Evolutionary conservation across 2,329 filamentous ascomycete genomes (phyloP), one percentile per base, ranked within the genome.

Genomic region (Grosmannia clavigera): DNA sequence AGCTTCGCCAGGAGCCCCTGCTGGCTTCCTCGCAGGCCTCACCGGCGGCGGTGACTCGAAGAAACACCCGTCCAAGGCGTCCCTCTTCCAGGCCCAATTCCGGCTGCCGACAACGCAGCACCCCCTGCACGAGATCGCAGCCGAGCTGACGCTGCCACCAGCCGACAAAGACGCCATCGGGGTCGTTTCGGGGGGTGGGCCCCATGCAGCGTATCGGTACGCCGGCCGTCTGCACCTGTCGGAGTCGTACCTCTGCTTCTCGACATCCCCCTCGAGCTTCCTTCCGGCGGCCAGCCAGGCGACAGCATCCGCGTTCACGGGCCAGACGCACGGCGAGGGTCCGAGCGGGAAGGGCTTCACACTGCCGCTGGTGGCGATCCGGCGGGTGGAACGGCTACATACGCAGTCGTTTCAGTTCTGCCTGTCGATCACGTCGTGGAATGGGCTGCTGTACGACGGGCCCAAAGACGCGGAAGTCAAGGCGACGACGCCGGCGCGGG

Each of bases 271-370:
- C 19, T 88, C 90, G 11, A 95, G 90, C 75, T 96, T 96, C 73
- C 73, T 89, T 51, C 85, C 85, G 64, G 86, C 87, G 0, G 87
- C 92, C 19, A 95, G 85, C 71, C 84, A 87, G 25, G 86, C 84
- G 64, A 86, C 87, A 0, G 92, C 91, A 25, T 90, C 87, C 55
- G 83, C 84, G 61, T 97, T 95, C 74, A 95, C 90, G 4, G 94
- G 92, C 19, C 90, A 95, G 71, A 96, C 92, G 33, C 88, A 96
- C 70, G 91, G 94, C 61, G 90, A 89, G 27, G 94, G 94, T 0
- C 92, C 94, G 3, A 89, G 90, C 60, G 92, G 92, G 48, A 96
- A 96, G 77, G 94, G 94, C 62, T 97, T 99, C 72, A 96, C 90
- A 2, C 84, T 97, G 60, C 94, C 94, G 5, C 80, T 99, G 27